Percentiles rank a stretch among this genome's conserved stretches.
Evolutionary conservation across 2,329 filamentous ascomycete genomes (phyloP).

Genomic region (Stachybotrys chlorohalonatus): DNA sequence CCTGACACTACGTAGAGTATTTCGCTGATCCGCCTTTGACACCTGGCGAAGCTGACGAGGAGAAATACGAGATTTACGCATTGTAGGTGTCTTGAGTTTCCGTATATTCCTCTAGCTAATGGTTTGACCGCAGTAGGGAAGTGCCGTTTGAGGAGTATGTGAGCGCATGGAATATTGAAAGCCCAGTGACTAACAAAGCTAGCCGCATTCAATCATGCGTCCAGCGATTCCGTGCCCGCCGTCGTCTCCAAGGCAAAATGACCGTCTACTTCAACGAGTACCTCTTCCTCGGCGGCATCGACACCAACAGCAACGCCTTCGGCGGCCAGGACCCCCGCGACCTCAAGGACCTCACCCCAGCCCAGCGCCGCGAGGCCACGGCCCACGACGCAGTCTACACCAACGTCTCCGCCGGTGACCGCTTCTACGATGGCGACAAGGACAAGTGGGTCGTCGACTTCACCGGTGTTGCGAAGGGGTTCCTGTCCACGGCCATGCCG

Average conservation of each 20-base stretch:
- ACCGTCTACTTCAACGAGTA: constrained; percentile 67
- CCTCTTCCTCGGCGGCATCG: constrained; percentile 73
- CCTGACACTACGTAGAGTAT: constrained; percentile 40
- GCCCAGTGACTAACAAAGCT: constrained; percentile 6
- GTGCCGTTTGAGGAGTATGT: constrained; percentile 48
- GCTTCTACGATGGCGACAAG: constrained; percentile 41
- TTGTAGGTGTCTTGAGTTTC: constrained; percentile 32
- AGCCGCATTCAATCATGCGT: constrained; percentile 82
- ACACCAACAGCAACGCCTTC: constrained; percentile 48
- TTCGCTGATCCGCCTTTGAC: constrained; percentile 75
- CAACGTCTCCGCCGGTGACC: constrained; percentile 28
- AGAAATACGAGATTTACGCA: constrained; percentile 57
- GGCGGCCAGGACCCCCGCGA: constrained; percentile 51
- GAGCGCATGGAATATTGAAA: no score
- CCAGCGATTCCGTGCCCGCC: constrained; percentile 67
- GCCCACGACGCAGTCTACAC: constrained; percentile 52
- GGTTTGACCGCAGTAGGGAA: constrained; percentile 21
- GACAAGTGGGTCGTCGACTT: constrained; percentile 76
- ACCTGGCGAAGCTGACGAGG: constrained; percentile 55
- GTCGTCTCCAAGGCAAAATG: constrained; percentile 60
- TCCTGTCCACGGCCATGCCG: constrained; percentile 55
- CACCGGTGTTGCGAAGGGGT: constrained; percentile 65
- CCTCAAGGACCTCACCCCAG: constrained; percentile 41
- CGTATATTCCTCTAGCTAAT: no score
- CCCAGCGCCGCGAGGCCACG: constrained; percentile 53